phyloP scores from a whole-genome alignment of 2,329 filamentous ascomycete species.

The Apiospora arundinis region DNA sequence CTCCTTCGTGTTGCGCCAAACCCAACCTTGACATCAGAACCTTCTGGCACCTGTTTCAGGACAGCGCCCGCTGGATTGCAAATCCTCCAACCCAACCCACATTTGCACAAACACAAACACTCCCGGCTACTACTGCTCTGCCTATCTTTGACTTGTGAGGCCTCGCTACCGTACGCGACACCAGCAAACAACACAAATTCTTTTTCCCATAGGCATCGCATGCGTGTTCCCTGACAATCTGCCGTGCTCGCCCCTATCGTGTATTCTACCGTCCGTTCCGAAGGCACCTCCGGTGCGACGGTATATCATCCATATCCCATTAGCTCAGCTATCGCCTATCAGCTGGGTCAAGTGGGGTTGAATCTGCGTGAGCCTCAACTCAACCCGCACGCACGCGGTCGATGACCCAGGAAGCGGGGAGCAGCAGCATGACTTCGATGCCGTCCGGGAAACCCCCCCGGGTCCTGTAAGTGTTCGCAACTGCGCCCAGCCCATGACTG shows the following conservation, averaged over 20 bases:
- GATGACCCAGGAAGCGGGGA: conserved; percentile 10
- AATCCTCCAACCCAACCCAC: neutral
- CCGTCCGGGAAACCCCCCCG: conserved; percentile 37
- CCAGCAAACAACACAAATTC: neutral
- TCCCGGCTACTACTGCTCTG: neutral
- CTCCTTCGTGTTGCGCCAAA: neutral
- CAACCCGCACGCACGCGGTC: conserved; percentile 7
- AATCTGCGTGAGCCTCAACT: neutral
- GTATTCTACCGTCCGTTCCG: conserved; percentile 3
- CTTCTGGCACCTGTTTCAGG: conserved; percentile 11
- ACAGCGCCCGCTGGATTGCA: neutral
- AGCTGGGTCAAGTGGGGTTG: conserved; percentile 4
- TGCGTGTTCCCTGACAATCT: conserved; percentile 3
- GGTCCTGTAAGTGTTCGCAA: conserved; percentile 31
- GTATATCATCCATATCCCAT: neutral
- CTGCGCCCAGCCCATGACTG: neutral
- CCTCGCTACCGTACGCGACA: neutral
- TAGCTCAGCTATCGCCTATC: neutral
- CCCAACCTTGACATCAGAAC: conserved; percentile 4
- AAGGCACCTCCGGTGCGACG: neutral
- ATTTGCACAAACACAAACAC: conserved; percentile 5
- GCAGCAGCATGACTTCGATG: conserved; percentile 31
- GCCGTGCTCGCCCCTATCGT: neutral
- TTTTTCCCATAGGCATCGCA: neutral
- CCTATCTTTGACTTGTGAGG: conserved; percentile 2